These are phyloP conservation scores for Ustilago tritici DNA, from an alignment of 1,284 basidiomycete genomes.

Conservation along the genomic window DNA sequence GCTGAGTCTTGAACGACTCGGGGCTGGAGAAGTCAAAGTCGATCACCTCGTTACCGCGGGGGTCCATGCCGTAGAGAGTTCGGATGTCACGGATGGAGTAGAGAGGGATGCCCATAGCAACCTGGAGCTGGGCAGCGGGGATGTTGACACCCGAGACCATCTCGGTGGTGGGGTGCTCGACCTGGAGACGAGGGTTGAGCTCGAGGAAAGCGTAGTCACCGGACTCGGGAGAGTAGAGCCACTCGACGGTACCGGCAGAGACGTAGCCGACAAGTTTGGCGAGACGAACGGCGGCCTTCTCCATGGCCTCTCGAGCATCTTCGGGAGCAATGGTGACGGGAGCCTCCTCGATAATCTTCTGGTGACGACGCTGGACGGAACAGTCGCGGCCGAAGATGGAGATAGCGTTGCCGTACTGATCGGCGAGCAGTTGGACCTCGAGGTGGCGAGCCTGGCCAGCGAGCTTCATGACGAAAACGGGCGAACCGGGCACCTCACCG, in stretches of 20 bases:
- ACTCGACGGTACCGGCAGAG: slow-evolving; percentile 98
- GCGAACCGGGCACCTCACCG: slow-evolving; percentile 95
- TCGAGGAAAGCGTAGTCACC: slow-evolving; percentile 98
- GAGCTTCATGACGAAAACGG: slow-evolving; percentile 99
- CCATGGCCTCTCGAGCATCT: slow-evolving; percentile 89
- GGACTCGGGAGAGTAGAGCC: slow-evolving; percentile 93
- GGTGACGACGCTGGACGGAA: slow-evolving; percentile 98
- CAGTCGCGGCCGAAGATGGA: slow-evolving; percentile 99
- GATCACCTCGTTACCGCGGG: slow-evolving; percentile 71
- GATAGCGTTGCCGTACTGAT: slow-evolving; percentile 99
- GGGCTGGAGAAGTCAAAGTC: slow-evolving; percentile 88
- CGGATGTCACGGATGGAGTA: slow-evolving; percentile 97
- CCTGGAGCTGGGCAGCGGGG: slow-evolving; percentile 94
- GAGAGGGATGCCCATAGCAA: slow-evolving; percentile 98
- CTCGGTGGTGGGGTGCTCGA: slow-evolving; percentile 95
- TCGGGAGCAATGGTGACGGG: slow-evolving; percentile 90
- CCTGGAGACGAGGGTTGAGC: slow-evolving; percentile 98
- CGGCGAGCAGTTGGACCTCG: slow-evolving; percentile 97
- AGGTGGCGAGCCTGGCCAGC: slow-evolving; percentile 96
- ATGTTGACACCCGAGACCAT: slow-evolving; percentile 99
- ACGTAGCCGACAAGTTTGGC: slow-evolving; percentile 99
- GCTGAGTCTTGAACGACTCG: slow-evolving; percentile 85
- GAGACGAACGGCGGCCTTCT: slow-evolving; percentile 95
- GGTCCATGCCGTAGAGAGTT: slow-evolving; percentile 82
- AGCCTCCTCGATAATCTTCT: slow-evolving; percentile 99